These are phyloP conservation scores for Globomyces pollinis-pini DNA, from an alignment of 192 early-diverging fungal genomes.

Conservation along the genomic window DNA sequence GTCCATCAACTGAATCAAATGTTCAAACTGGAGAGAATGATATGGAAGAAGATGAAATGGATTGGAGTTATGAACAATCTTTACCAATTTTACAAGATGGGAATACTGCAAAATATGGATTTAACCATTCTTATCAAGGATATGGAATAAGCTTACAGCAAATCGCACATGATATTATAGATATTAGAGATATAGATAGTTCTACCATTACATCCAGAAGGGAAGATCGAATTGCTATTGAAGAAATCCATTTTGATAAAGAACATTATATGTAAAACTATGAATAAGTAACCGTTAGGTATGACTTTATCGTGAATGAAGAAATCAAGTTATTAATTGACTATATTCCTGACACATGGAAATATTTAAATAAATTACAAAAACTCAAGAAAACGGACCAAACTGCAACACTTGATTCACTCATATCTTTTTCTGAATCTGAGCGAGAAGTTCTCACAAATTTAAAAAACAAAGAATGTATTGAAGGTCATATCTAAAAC, in stretches of 20 bases:
- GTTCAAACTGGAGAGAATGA: background rate
- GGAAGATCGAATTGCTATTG: slow-evolving; percentile 51
- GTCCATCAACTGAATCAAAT: slow-evolving; percentile 9
- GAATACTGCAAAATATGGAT: slow-evolving; percentile 67
- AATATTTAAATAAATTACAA: slow-evolving; percentile 57
- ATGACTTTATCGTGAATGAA: slow-evolving; percentile 78
- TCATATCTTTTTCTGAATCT: slow-evolving; percentile 47
- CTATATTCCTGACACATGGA: slow-evolving; percentile 62
- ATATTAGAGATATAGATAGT: slow-evolving; percentile 36
- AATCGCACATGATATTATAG: slow-evolving; percentile 43
- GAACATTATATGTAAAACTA: slow-evolving; percentile 93
- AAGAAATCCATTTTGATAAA: slow-evolving; percentile 84
- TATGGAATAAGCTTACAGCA: slow-evolving; percentile 57
- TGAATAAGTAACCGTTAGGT: too few species aligned
- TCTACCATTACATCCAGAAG: slow-evolving; percentile 48
- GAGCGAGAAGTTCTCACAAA: slow-evolving; percentile 67
- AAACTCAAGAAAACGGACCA: slow-evolving; percentile 32
- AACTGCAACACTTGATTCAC: too few species aligned
- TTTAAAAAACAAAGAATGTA: slow-evolving; percentile 73
- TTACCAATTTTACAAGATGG: slow-evolving; percentile 36
- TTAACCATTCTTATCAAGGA: slow-evolving; percentile 77
- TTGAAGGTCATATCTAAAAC: background rate
- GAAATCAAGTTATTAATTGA: slow-evolving; percentile 71
- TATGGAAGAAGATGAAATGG: slow-evolving; percentile 47
- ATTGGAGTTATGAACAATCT: slow-evolving; percentile 83